Evolutionary conservation across 192 early-diverging fungal species (phyloP), one percentile per base, ranked within the genome.

Genomic region (Geosiphon pyriformis): DNA sequence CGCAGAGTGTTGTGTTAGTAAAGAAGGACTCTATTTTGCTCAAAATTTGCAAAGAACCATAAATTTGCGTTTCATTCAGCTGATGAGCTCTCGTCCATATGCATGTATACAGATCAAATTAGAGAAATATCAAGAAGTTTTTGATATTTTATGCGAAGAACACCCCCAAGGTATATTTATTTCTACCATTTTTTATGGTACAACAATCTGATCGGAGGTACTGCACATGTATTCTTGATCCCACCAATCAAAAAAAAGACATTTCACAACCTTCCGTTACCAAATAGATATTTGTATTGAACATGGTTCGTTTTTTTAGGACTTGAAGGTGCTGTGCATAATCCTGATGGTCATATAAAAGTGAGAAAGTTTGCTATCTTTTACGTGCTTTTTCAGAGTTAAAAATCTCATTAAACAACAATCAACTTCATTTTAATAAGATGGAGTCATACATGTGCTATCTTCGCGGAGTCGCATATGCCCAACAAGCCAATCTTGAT

Each of bases 371-470:
- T n/a, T 42, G 18, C 27, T 26, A 7, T 20, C 12, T 69, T 31
- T 69, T 51, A 64, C 0, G 17, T 32, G 20, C 27, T 49, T n/a
- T 46, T 26, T 18, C 22, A 18, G n/a, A 1, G 18, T 22, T 30
- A 47, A 23, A n/a, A 52, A 53, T 47, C 37, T 69, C 25, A 47
- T 30, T 48, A 6, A 62, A 60, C 18, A 33, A 27, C 0, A 12
- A 22, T 22, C 23, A 69, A 20, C 0, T 37, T 52, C 12, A 66
- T 11, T 37, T 29, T 17, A 74, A 51, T 25, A 68, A 87, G 84
- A 69, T 85, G 20, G 85, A 87, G 61, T 74, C 87, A 15, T 75
- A 81, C 1, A 81, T 90, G 76, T 87, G 77, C 51, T 85, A 80
- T 64, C 72, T 85, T 4, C 72, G 81, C 33, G 90, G 88, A 29